phyloP scores from a whole-genome alignment of 75 land plant species.

The Cunninghamia lanceolata region DNA sequence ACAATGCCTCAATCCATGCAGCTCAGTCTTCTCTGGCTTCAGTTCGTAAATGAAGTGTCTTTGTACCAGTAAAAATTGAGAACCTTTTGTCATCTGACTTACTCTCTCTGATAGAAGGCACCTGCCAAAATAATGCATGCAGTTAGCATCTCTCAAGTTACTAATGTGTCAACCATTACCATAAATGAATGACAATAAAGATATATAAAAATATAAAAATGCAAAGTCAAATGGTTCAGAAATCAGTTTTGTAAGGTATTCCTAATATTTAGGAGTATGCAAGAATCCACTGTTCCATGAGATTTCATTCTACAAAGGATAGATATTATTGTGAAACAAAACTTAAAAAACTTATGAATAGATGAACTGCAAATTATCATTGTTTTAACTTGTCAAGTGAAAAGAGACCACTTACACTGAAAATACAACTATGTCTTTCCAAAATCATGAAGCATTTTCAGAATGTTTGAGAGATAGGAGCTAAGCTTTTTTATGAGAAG shows the following conservation, averaged over 20 bases:
- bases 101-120: constrained; percentile 91
- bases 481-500: not conserved
- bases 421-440: not conserved
- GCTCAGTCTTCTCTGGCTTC: constrained; percentile 69
- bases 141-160: not conserved
- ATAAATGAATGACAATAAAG: not conserved
- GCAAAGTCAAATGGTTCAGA: not conserved
- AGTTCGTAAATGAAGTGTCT: constrained; percentile 90
- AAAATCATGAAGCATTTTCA: no score
- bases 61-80: constrained; percentile 91
- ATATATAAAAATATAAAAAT: not conserved
- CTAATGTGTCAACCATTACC: not conserved
- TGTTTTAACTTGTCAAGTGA: not conserved
- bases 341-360: not conserved
- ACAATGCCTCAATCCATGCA: constrained; percentile 79
- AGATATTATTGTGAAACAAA: no score
- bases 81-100: constrained; percentile 98
- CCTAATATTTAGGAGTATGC: not conserved
- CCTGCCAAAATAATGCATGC: constrained; percentile 37
- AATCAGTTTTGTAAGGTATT: not conserved
- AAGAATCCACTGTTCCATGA: not conserved
- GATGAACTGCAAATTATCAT: not conserved
- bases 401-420: not conserved
- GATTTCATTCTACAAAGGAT: not conserved
- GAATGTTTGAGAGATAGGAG: not conserved